Base-by-base conservation (phyloP, 2,329 filamentous ascomycete species). In the Sphaerulina vaccinii region DNA sequence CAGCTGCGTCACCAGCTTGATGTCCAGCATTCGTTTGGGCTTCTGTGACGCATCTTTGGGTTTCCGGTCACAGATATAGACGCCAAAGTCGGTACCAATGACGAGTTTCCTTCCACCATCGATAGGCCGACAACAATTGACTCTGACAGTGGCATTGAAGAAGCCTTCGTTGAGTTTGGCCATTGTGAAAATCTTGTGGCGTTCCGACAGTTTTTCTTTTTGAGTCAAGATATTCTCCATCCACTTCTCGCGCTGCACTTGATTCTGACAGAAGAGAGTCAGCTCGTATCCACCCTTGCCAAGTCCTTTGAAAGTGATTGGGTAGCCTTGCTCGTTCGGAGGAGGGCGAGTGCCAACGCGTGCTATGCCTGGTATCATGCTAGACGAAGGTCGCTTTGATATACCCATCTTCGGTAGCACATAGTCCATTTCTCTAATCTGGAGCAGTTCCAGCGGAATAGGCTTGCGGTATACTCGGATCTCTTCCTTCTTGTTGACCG, bases 391-490 rank as follows among this genome's bases (percentile, higher is more conserved):
- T 45, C 93, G 81, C 74, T 96, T 97, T 27, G 90, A 78, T 39
- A 90, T 79, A 19, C 90, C 90, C 42, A 85, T 72, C 57, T 82
- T 85, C 2, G 91, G 91, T 36, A 96, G 88, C 23, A 97, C 85
- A 68, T 96, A 90, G 47, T 97, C 92, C 92, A 99, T 97, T 68
- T 97, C 92, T 47, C 87, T 86, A 61, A 99, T 97, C 19, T 93
- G 85, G 13, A 99, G 79, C 5, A 99, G 79, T 69, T 99, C 93
- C 24, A 99, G 75, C 11, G 93, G 93, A 60, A 99, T 99, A 1
- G 93, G 93, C 75, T 91, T 89, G 64, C 90, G 84, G 71, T 97
- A 97, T 0, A 96, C 93, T 68, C 95, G 93, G 56, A 95, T 86
- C 68, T 97, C 92, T 69, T 99, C 93, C 37, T 83, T 83, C 75